phyloP scores from a whole-genome alignment of 805 yeast species.

The Wickerhamiella dianesei region DNA sequence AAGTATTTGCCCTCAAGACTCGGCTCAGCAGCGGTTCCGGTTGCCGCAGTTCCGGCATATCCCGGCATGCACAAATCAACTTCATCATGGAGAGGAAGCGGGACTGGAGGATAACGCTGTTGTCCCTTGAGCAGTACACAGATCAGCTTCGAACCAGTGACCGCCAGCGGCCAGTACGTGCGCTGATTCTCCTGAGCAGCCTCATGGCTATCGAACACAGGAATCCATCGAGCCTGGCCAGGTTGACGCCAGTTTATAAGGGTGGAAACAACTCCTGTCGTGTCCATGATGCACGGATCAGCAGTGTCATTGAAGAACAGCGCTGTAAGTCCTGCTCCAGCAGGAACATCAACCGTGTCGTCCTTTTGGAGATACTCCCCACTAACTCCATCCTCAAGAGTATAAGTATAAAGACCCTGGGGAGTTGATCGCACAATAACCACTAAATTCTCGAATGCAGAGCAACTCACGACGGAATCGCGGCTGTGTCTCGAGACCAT shows the following conservation, averaged over 20 bases:
- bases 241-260: slow-evolving; percentile 68
- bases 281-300: slow-evolving; percentile 82
- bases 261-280: slow-evolving; percentile 55
- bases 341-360: slow-evolving; percentile 27
- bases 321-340: slow-evolving; percentile 34
- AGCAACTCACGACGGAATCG: slow-evolving; percentile 58
- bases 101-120: slow-evolving; percentile 59
- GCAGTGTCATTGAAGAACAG: slow-evolving; percentile 79
- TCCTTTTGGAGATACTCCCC: slow-evolving; percentile 27
- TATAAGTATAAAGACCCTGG: slow-evolving; percentile 31
- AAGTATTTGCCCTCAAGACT: slow-evolving; percentile 18
- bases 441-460: slow-evolving; percentile 46
- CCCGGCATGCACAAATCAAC: slow-evolving; percentile 59
- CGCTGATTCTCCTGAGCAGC: slow-evolving; percentile 34
- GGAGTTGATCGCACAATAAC: slow-evolving; percentile 36
- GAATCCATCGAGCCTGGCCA: slow-evolving; percentile 74
- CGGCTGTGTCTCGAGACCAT: slow-evolving; percentile 35
- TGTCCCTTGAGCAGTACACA: slow-evolving; percentile 62
- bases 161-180: slow-evolving; percentile 81
- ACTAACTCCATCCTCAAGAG: slow-evolving; percentile 34
- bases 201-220: slow-evolving; percentile 50
- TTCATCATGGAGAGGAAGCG: slow-evolving; percentile 74
- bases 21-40: neutral
- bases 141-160: slow-evolving; percentile 46
- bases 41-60: slow-evolving; percentile 16